Evolutionary conservation across 1,139 yeast species (phyloP).

Genomic region (Citeromyces siamensis): DNA sequence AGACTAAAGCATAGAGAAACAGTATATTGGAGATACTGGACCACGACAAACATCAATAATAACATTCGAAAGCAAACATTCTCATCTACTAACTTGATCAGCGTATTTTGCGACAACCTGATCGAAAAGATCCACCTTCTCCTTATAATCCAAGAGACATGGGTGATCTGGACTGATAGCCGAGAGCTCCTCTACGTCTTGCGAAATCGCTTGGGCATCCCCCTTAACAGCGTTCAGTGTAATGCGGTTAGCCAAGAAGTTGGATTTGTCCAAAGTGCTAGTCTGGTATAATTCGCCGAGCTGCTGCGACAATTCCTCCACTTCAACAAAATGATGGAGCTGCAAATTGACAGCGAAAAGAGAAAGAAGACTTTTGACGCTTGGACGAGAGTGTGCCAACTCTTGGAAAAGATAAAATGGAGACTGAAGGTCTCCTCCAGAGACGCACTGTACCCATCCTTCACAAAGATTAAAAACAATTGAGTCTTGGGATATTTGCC

Average conservation of each 20-base stretch:
- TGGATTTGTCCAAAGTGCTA: constrained; percentile 21
- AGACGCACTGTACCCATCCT: constrained; percentile 44
- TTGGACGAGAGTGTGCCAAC: constrained; percentile 38
- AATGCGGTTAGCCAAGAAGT: constrained; percentile 40
- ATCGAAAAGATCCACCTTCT: constrained; percentile 35
- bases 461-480: constrained; percentile 59
- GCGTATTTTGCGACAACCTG: constrained; percentile 38
- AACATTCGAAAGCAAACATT: too few species aligned
- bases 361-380: constrained; percentile 23
- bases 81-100: constrained; percentile 1
- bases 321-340: constrained; percentile 26
- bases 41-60: too few species aligned
- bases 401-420: constrained; percentile 68
- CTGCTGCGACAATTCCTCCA: constrained; percentile 22
- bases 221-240: constrained; percentile 37
- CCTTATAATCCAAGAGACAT: constrained; percentile 29
- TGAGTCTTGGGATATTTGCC: constrained; percentile 49
- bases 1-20: too few species aligned
- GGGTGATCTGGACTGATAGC: constrained; percentile 31
- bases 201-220: constrained; percentile 19
- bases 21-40: too few species aligned
- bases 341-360: constrained; percentile 25
- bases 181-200: constrained; percentile 28
- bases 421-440: constrained; percentile 48
- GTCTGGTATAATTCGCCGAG: constrained; percentile 14